phyloP scores from a whole-genome alignment of 2,329 filamentous ascomycete genomes.

The Beauveria sp. region DNA sequence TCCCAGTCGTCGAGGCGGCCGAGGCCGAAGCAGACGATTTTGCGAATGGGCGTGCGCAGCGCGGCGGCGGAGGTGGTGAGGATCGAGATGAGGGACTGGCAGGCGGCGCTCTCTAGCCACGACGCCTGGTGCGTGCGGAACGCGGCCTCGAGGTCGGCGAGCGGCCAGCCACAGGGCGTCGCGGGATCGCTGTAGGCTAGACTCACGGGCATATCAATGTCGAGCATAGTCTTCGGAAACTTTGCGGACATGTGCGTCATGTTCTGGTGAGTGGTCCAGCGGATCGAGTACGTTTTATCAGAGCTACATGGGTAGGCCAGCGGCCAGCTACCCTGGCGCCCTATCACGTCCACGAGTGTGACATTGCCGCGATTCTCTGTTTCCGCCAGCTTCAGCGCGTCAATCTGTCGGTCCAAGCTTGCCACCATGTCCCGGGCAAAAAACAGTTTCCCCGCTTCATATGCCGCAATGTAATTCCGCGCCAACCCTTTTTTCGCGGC shows the following conservation, averaged over 20 bases:
- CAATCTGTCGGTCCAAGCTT: not conserved
- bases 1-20: not conserved
- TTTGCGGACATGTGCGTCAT: not conserved
- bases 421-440: not conserved
- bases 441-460: not conserved
- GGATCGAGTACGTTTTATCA: not conserved
- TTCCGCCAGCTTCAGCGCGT: not conserved
- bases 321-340: not conserved
- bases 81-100: not conserved
- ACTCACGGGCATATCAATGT: not conserved
- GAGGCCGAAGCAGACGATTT: constrained; percentile 5
- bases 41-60: not conserved
- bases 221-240: not conserved
- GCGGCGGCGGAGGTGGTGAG: not conserved
- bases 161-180: not conserved
- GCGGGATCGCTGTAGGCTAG: not conserved
- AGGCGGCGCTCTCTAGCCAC: not conserved
- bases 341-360: not conserved
- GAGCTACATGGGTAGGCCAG: not conserved
- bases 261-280: not conserved
- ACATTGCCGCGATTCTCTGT: not conserved
- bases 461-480: not conserved
- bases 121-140: not conserved
- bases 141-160: not conserved
- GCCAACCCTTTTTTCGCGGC: not conserved